phyloP scores from a whole-genome alignment of 257 asterid species.

The Orobanche coerulescens region DNA sequence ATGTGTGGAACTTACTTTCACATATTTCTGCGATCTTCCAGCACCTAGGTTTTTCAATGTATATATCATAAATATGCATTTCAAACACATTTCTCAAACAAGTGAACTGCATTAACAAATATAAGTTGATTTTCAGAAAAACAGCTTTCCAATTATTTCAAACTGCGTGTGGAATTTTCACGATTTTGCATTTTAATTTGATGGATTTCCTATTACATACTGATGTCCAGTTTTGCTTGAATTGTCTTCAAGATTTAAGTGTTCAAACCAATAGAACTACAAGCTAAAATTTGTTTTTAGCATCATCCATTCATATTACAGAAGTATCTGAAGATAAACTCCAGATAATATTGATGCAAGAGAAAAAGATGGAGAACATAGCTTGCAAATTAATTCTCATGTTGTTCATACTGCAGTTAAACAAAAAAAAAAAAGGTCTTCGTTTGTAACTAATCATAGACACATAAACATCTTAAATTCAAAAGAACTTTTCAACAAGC shows the following conservation, averaged over 20 bases:
- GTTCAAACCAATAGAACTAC: slow-evolving; percentile 3
- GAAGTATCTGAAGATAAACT: slow-evolving; percentile 9
- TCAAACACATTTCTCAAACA: slow-evolving; percentile 2
- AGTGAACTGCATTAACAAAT: slow-evolving; percentile 1
- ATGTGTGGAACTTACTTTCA: not conserved
- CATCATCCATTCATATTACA: slow-evolving; percentile 11
- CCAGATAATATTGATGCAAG: slow-evolving; percentile 5
- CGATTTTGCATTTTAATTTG: not conserved
- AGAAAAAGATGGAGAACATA: slow-evolving; percentile 5
- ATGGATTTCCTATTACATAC: slow-evolving; percentile 6
- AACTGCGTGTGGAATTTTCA: not conserved
- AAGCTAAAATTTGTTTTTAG: slow-evolving; percentile 14
- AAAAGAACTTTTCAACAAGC: slow-evolving; percentile 10
- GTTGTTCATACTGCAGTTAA: not conserved
- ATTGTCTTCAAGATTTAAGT: slow-evolving; percentile 15
- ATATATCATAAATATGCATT: not conserved
- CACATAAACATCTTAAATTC: slow-evolving; percentile 2
- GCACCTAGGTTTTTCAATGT: too few relatives aligned
- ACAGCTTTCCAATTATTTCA: not conserved
- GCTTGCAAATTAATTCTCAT: not conserved
- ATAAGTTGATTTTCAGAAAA: slow-evolving; percentile 1
- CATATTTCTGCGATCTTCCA: too few relatives aligned
- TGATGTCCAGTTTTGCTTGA: not conserved
- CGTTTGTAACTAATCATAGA: not conserved
- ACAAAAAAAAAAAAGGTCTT: not conserved